Evolutionary conservation across 2,329 filamentous ascomycete species (phyloP), one percentile per base, ranked within the genome.

Genomic region (Byssothecium circinans): DNA sequence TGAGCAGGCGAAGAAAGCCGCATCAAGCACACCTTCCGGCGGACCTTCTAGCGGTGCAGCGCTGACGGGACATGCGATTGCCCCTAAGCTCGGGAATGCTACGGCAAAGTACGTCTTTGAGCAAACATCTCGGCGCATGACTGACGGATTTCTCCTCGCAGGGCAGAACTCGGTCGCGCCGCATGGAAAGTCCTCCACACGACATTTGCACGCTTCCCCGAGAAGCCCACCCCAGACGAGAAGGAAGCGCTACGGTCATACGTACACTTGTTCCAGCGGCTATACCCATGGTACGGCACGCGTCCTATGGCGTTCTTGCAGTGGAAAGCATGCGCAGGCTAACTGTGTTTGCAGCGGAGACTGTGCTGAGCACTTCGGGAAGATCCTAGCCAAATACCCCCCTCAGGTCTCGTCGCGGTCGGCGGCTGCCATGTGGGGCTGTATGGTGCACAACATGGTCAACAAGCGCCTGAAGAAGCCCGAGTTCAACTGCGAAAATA

Each of bases 51-150:
- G 66, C 47, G 57, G 56, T 30, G 52, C 64, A 10, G 56, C 65
- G 30, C 75, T 90, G 18, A 77, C 79, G 15, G 88, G 87, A 46
- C 83, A 83, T 45, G 85, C 84, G 3, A 92, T 91, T 61, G 88
- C 88, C 41, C 86, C 88, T 1, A 91, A 89, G 72, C 76, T 94
- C 43, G 89, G 88, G 64, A 94, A 94, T 72, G 88, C 86, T 50
- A 94, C 89, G 6, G 76, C 83, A 44, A 94, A 92, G 69, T 71
- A 69, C 30, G 69, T 65, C 42, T 48, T 45, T 49, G 49, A 53
- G 34, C 35, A 45, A 32, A 17, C 30, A 35, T 32, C 10, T 14
- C 38, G 22, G n/a, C 46, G 47, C 46, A 41, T 50, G 50, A 52
- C 62, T 65, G 50, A 69, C 54, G 19, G 44, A 42, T 40, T 44